Evolutionary conservation across 1,284 basidiomycete species (phyloP), one percentile per base, ranked within the genome.

Genomic region (Ceratobasidium theobromae): DNA sequence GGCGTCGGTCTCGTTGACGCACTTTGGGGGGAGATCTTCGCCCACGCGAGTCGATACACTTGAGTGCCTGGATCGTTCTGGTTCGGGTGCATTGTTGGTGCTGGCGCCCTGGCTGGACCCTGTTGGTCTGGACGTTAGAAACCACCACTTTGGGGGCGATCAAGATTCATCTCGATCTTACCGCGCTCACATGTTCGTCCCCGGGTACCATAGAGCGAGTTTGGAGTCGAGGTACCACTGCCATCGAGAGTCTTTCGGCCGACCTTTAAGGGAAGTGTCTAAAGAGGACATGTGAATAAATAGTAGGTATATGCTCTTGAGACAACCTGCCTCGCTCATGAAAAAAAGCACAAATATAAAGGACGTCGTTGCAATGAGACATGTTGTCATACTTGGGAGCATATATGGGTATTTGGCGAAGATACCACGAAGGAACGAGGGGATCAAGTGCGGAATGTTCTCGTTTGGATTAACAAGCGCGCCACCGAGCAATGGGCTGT

Each of bases 371-470:
- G 86, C 81, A 72, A 84, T 83, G 1, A 81, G 80, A 1, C 86
- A 86, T 0, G 86, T 81, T n/a, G 87, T 78, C 45, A 86, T 80
- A 69, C 88, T 91, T 86, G 88, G 70, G 16, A 71, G 70, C 46
- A 71, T 69, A 52, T 70, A 71, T 12, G 70, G 70, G 41, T 71
- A 69, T 35, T 43, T 58, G 30, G 46, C 52, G 58, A 65, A 70
- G 28, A 71, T 67, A 3, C 35, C 27, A 11, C 28, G 48, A n/a
- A 52, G 33, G 38, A 70, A 69, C 18, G 57, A 14, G 16, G 57
- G 57, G 27, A 62, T 25, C 25, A 69, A 16, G n/a, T 48, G 38
- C 9, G 69, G 70, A 43, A 69, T 70, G 28, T 55, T 68, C 18
- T 70, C 68, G 43, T 58, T 53, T 3, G 70, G 70, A 4, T 67